A percentile compares a stretch with the other conserved stretches of the same genome.
Evolutionary conservation across 441 rosid genomes (phyloP).

Genomic region (Cnidoscolus chayamansa): DNA sequence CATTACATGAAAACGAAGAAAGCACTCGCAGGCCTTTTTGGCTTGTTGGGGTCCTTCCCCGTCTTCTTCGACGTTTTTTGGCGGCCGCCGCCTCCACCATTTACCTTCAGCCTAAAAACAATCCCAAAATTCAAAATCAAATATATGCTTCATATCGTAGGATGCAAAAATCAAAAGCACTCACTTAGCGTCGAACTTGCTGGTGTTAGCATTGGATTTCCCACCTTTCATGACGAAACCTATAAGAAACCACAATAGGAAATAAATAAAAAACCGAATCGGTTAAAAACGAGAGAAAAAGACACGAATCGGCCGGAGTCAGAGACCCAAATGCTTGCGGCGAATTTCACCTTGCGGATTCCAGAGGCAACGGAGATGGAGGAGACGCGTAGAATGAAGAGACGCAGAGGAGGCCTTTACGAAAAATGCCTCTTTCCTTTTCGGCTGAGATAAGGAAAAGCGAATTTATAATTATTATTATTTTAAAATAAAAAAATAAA

Average conservation of each 20-base stretch:
- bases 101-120: constrained; percentile 50
- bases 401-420: constrained; percentile 16
- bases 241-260: constrained; percentile 20
- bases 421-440: background rate
- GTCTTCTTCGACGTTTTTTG: constrained; percentile 42
- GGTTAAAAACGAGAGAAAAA: constrained; percentile 20
- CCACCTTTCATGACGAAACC: constrained; percentile 65
- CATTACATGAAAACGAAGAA: constrained; percentile 91
- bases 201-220: constrained; percentile 41
- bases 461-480: constrained; percentile 1
- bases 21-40: constrained; percentile 90
- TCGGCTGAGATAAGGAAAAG: constrained; percentile 7
- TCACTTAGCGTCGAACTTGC: constrained; percentile 41
- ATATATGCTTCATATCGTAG: background rate
- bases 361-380: background rate
- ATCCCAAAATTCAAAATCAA: background rate
- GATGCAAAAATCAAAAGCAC: constrained; percentile 1
- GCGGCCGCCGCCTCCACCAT: constrained; percentile 23
- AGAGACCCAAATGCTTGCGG: constrained; percentile 3
- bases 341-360: background rate
- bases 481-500: constrained; percentile 3
- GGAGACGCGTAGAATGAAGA: background rate
- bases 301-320: constrained; percentile 28
- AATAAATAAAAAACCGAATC: constrained; percentile 8
- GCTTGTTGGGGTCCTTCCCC: constrained; percentile 84